These are phyloP conservation scores for Iberis pinnata DNA, from an alignment of 345 rosid genomes.

Conservation along the genomic window DNA sequence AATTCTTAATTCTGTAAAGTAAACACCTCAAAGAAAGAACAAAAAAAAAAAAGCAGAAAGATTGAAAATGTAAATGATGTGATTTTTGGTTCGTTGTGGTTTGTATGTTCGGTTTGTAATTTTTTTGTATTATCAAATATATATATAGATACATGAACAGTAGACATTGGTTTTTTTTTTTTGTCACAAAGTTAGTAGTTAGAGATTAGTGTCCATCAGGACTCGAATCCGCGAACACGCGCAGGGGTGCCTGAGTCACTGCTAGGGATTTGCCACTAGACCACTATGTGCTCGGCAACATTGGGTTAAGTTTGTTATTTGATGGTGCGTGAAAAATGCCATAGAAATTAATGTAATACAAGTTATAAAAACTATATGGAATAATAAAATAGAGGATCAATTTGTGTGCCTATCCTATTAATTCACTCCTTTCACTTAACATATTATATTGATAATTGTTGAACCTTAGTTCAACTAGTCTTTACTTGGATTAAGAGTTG, in stretches of 20 bases:
- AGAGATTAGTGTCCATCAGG: no score
- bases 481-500: no score
- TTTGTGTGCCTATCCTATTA: no score
- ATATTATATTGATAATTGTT: no score
- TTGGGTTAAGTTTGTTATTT: slow-evolving; percentile 12
- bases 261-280: no score
- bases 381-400: slow-evolving; percentile 1
- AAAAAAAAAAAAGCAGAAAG: not conserved
- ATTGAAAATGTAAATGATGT: slow-evolving; percentile 33
- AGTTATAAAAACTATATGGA: slow-evolving; percentile 17
- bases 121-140: not conserved
- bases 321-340: slow-evolving; percentile 10
- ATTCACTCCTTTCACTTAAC: no score
- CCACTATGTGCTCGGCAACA: no score
- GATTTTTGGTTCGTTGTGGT: slow-evolving; percentile 31
- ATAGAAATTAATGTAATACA: slow-evolving; percentile 24
- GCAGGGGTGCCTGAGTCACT: no score
- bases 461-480: no score
- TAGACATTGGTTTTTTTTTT: slow-evolving; percentile 27
- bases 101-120: slow-evolving; percentile 20
- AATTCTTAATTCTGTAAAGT: slow-evolving; percentile 39
- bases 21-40: slow-evolving; percentile 14
- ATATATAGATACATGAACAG: slow-evolving; percentile 24
- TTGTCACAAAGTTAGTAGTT: no score
- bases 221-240: no score